These are phyloP conservation scores for Phytophthora boehmeriae DNA, from an alignment of 352 stramenopile species.

Conservation along the genomic window DNA sequence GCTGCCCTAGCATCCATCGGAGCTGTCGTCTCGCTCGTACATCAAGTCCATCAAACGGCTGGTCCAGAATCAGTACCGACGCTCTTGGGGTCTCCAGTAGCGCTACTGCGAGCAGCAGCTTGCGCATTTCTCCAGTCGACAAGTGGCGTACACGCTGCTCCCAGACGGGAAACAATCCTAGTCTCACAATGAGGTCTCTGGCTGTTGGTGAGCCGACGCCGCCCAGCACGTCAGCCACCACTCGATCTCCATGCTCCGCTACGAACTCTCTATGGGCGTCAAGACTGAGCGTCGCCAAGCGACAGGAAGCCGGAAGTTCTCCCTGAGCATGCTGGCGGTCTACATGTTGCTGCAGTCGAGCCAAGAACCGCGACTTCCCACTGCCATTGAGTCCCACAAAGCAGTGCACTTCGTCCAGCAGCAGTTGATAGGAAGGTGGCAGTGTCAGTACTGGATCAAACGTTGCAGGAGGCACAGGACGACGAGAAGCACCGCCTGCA, in stretches of 20 bases:
- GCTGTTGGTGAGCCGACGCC: slow-evolving; percentile 70
- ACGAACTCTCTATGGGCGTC: slow-evolving; percentile 89
- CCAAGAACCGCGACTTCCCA: slow-evolving; percentile 66
- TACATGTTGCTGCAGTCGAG: slow-evolving; percentile 43
- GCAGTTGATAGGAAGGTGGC: slow-evolving; percentile 46
- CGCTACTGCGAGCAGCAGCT: slow-evolving; percentile 87
- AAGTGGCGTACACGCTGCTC: slow-evolving; percentile 84
- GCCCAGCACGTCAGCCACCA: slow-evolving; percentile 73
- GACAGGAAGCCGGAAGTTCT: slow-evolving; percentile 32
- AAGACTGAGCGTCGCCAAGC: slow-evolving; percentile 69
- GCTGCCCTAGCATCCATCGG: slow-evolving; percentile 84
- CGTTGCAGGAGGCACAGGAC: slow-evolving; percentile 9
- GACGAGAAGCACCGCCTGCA: slow-evolving; percentile 4
- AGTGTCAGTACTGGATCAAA: slow-evolving; percentile 41
- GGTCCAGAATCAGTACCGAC: slow-evolving; percentile 90
- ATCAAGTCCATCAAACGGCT: slow-evolving; percentile 95
- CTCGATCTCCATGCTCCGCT: slow-evolving; percentile 48
- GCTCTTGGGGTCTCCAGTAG: slow-evolving; percentile 74
- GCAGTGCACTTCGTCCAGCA: slow-evolving; percentile 65
- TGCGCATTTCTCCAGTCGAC: slow-evolving; percentile 93
- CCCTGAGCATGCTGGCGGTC: slow-evolving; percentile 25
- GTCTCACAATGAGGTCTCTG: slow-evolving; percentile 90
- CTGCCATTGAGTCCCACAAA: slow-evolving; percentile 76
- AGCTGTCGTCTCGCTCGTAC: slow-evolving; percentile 75
- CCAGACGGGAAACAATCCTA: slow-evolving; percentile 92